Evolutionary conservation across 495 filamentous ascomycete species (phyloP), one percentile per base, ranked within the genome.

Genomic region (Venustampulla echinocandica): DNA sequence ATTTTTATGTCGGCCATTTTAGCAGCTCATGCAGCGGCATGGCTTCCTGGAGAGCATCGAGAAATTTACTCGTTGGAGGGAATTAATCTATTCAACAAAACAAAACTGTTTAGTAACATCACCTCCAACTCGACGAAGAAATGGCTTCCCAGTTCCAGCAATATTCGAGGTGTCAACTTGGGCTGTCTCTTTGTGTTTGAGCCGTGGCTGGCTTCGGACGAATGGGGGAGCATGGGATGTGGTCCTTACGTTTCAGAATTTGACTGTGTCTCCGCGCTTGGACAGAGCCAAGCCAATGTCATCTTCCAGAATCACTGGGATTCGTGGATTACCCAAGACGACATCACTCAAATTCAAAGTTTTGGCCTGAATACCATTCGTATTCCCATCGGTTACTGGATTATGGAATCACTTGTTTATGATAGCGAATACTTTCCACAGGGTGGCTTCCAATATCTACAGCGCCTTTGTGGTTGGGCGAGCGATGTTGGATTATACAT

Each of bases 341-440:
- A 82, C 54, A 70, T 84, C 44, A 46, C 52, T 10, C 49, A 70
- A 38, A 82, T 83, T 44, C 50, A 58, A 20, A 67, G 57, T 38
- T 71, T 70, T 28, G 76, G 78, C 0, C 57, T 83, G 6, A 82
- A 82, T 52, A 75, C 79, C 1, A 69, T 84, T 23, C 69, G 80
- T 2, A 72, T 84, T 11, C 80, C 79, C 0, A 68, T 82, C 1
- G 80, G 79, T 0, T 83, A 76, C 59, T 83, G 80, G 79, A 67
- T 82, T 33, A 55, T 64, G 15, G 79, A 82, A 53, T 69, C 72
- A 27, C 59, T 79, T 23, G 76, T 83, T 1, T 62, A 76, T 33
- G 57, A 67, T 32, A 70, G 59, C 34, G 79, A 82, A 55, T 64
- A 74, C 50, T 82, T 80, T 45, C 73, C 76, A 0, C 66, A 69